These are phyloP conservation scores for Mycogone perniciosa DNA, from an alignment of 2,329 filamentous ascomycete genomes.

Conservation along the genomic window DNA sequence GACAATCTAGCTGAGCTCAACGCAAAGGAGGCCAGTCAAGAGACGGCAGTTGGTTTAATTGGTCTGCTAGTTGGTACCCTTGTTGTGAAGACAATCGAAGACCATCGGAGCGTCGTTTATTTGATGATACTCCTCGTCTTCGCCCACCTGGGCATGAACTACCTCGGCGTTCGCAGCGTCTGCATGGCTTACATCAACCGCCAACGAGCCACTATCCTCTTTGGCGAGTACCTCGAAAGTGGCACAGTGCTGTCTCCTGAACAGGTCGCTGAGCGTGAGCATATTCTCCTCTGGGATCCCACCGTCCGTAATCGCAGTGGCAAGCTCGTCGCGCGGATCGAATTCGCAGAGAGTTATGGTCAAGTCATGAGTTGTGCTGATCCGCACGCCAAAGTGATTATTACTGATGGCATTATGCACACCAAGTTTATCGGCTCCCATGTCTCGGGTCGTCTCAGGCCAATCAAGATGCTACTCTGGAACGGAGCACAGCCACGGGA, in stretches of 20 bases:
- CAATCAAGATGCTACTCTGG: constrained; percentile 32
- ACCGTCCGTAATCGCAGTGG: constrained; percentile 24
- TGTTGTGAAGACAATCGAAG: constrained; percentile 69
- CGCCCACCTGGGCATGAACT: constrained; percentile 78
- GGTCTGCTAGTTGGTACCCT: constrained; percentile 81
- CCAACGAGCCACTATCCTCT: constrained; percentile 75
- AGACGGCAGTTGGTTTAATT: constrained; percentile 82
- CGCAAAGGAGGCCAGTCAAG: constrained; percentile 90
- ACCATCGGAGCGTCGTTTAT: constrained; percentile 64
- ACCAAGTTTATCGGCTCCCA: constrained; percentile 26
- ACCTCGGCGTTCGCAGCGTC: constrained; percentile 76
- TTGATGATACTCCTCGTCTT: constrained; percentile 65
- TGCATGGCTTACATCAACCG: constrained; percentile 79
- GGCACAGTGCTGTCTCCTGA: constrained; percentile 54
- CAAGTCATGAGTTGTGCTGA: constrained; percentile 25
- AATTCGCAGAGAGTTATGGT: constrained; percentile 36
- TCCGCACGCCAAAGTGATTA: constrained; percentile 16
- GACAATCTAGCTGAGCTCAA: constrained; percentile 91
- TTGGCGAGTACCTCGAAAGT: constrained; percentile 49
- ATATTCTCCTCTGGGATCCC: constrained; percentile 47
- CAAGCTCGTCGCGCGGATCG: constrained; percentile 30
- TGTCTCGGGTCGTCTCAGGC: constrained; percentile 13
- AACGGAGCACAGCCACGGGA: constrained; percentile 23
- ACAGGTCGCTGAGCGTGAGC: constrained; percentile 59
- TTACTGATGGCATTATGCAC: constrained; percentile 25